phyloP scores from a whole-genome alignment of 495 filamentous ascomycete genomes.

The Lophium mytilinum region DNA sequence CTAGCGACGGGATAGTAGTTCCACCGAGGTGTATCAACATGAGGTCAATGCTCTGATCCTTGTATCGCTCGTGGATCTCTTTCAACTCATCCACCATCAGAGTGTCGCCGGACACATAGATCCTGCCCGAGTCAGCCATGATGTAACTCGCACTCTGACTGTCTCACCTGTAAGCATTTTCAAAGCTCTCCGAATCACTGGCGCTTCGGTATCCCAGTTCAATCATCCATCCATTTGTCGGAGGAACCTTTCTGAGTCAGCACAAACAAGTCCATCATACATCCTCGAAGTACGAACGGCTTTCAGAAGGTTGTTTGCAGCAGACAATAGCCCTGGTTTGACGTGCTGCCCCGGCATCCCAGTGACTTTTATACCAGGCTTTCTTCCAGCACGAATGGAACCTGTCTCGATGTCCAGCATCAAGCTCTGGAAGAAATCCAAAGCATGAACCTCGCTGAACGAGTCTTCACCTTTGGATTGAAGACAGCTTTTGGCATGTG shows the following conservation, averaged over 20 bases:
- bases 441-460: slow-evolving; percentile 46
- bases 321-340: slow-evolving; percentile 41
- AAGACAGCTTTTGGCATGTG: slow-evolving; percentile 51
- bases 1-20: slow-evolving; percentile 55
- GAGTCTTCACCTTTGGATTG: slow-evolving; percentile 35
- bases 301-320: slow-evolving; percentile 48
- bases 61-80: slow-evolving; percentile 48
- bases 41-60: slow-evolving; percentile 49
- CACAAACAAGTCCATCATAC: not conserved
- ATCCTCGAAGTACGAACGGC: slow-evolving; percentile 39
- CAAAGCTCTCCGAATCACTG: slow-evolving; percentile 24
- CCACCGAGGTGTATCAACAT: slow-evolving; percentile 63
- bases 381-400: slow-evolving; percentile 17
- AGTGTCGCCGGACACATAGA: slow-evolving; percentile 71
- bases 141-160: not conserved
- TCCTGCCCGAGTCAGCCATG: slow-evolving; percentile 21
- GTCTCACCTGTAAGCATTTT: slow-evolving; percentile 40
- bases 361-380: slow-evolving; percentile 47
- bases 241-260: slow-evolving; percentile 43
- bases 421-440: slow-evolving; percentile 49
- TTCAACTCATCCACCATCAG: slow-evolving; percentile 54
- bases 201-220: slow-evolving; percentile 46
- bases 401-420: slow-evolving; percentile 40
- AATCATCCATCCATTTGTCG: slow-evolving; percentile 66
- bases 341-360: slow-evolving; percentile 68